Conservation (phyloP, 306 rosid species). For the Vachellia pachyceras region DNA sequence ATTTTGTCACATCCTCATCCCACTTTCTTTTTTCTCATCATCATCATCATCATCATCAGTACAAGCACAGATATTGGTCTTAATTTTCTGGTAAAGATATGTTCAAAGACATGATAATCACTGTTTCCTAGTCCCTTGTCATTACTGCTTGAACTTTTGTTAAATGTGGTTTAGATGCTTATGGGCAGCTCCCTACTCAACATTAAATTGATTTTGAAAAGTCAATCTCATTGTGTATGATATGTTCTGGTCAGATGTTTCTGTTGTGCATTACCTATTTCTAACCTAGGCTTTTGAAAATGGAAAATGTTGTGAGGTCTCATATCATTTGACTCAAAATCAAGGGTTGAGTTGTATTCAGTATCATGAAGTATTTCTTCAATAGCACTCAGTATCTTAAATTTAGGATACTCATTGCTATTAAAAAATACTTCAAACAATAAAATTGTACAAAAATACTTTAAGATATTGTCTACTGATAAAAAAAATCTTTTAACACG, state of each 20-base stretch:
- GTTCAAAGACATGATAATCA: background rate
- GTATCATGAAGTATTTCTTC: too few species aligned
- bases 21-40: background rate
- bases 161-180: too few species aligned
- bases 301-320: background rate
- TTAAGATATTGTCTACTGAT: too few species aligned
- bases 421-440: too few species aligned
- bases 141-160: background rate
- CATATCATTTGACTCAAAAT: background rate
- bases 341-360: too few species aligned
- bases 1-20: constrained; percentile 16
- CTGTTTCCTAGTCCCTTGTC: background rate
- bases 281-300: background rate
- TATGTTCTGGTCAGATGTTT: background rate
- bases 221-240: background rate
- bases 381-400: too few species aligned
- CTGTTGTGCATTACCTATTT: background rate
- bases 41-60: background rate
- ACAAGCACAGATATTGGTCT: background rate
- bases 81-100: background rate
- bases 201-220: background rate
- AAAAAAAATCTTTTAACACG: too few species aligned
- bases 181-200: too few species aligned
- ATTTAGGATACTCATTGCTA: too few species aligned
- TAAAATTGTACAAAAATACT: too few species aligned